phyloP scores from a whole-genome alignment of 306 rosid genomes.

The Prunus persica region Prunus_persica_NCBIv2 NC_034012.1:7315001-7315500 shows the following conservation, averaged over 20 bases:
- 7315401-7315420: constrained; percentile 80
- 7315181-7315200: constrained; percentile 50
- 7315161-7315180: constrained; percentile 69
- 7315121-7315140: constrained; percentile 71
- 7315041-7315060: constrained; percentile 33
- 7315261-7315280: constrained; percentile 68
- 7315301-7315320: constrained; percentile 31
- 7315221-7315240: constrained; percentile 79
- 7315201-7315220: constrained; percentile 67
- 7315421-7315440: constrained; percentile 48
- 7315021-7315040: constrained; percentile 42
- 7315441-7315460: constrained; percentile 45
- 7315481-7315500: constrained; percentile 80
- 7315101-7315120: constrained; percentile 68
- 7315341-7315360: constrained; percentile 42
- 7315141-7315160: constrained; percentile 68
- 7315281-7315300: constrained; percentile 49
- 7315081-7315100: constrained; percentile 48
- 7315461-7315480: constrained; percentile 61
- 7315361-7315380: constrained; percentile 61
- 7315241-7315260: constrained; percentile 75
- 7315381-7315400: constrained; percentile 54
- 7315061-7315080: constrained; percentile 43
- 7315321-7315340: constrained; percentile 34
- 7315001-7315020: constrained; percentile 55